Evolutionary conservation across 768 basidiomycete genomes (phyloP).

Genomic region (Mycena kentingensis): DNA sequence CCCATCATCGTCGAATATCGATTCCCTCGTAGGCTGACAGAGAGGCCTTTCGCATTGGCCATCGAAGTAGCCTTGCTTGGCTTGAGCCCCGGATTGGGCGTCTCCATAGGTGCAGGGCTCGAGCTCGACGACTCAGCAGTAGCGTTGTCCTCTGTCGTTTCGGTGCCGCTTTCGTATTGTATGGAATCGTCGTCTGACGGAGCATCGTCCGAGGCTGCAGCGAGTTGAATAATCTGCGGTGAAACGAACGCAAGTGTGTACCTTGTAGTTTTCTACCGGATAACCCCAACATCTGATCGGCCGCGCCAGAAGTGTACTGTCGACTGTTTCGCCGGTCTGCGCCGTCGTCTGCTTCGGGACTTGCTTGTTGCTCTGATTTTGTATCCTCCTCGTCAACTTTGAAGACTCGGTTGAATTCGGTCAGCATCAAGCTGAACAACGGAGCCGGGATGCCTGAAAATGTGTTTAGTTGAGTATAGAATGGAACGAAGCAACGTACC

Average conservation of each 20-base stretch:
- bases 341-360: slow-evolving; percentile 30
- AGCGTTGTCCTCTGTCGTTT: slow-evolving; percentile 62
- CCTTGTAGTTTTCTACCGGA: slow-evolving; percentile 67
- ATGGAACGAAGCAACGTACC: slow-evolving; percentile 40
- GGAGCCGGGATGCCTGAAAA: slow-evolving; percentile 77
- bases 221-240: slow-evolving; percentile 18
- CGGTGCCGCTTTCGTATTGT: slow-evolving; percentile 75
- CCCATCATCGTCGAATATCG: slow-evolving; percentile 67
- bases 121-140: slow-evolving; percentile 51
- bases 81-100: slow-evolving; percentile 45
- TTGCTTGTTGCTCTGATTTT: slow-evolving; percentile 2
- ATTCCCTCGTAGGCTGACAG: slow-evolving; percentile 61
- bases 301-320: slow-evolving; percentile 81
- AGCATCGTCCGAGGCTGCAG: slow-evolving; percentile 56
- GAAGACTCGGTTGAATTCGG: slow-evolving; percentile 92
- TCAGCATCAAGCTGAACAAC: slow-evolving; percentile 92
- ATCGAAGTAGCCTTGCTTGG: slow-evolving; percentile 50
- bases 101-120: slow-evolving; percentile 43
- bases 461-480: background rate
- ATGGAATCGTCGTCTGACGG: slow-evolving; percentile 73
- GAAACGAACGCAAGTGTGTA: slow-evolving; percentile 39
- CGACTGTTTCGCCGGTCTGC: slow-evolving; percentile 70
- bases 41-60: slow-evolving; percentile 73
- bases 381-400: slow-evolving; percentile 58
- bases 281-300: slow-evolving; percentile 80